Conservation (phyloP, 176 grass and related monocot genomes). For the Carex pumila region DNA sequence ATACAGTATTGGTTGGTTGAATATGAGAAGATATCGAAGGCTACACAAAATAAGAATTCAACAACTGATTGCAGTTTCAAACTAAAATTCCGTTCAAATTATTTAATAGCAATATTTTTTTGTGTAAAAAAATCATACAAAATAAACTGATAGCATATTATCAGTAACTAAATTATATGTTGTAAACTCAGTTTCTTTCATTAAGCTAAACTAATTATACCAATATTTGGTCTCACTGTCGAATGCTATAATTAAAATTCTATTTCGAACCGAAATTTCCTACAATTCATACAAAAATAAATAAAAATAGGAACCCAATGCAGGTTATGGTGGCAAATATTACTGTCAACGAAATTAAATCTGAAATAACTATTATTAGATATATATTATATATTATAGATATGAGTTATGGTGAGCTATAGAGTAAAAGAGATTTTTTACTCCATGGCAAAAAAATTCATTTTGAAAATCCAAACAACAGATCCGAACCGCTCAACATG, state of each 20-base stretch:
- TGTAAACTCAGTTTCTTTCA: background rate
- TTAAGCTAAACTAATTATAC: background rate
- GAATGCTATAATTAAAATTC: background rate
- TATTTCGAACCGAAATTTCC: background rate
- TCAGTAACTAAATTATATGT: background rate
- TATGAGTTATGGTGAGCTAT: too few species aligned
- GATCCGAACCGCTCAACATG: too few species aligned
- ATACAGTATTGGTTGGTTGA: background rate
- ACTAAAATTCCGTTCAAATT: background rate
- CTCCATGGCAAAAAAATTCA: too few species aligned
- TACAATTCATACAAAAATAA: background rate
- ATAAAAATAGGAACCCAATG: too few species aligned
- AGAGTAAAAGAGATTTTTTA: too few species aligned
- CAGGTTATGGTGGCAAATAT: too few species aligned
- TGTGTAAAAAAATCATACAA: background rate
- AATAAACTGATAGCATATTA: background rate
- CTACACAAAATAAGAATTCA: background rate
- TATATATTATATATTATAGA: too few species aligned
- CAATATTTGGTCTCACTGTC: background rate
- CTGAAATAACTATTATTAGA: too few species aligned
- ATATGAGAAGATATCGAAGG: background rate
- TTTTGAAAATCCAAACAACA: too few species aligned
- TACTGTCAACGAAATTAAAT: too few species aligned
- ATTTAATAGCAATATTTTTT: background rate
- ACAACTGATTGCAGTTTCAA: background rate